phyloP scores from a whole-genome alignment of 805 yeast species.

The Alloascoidea hylecoeti region DNA sequence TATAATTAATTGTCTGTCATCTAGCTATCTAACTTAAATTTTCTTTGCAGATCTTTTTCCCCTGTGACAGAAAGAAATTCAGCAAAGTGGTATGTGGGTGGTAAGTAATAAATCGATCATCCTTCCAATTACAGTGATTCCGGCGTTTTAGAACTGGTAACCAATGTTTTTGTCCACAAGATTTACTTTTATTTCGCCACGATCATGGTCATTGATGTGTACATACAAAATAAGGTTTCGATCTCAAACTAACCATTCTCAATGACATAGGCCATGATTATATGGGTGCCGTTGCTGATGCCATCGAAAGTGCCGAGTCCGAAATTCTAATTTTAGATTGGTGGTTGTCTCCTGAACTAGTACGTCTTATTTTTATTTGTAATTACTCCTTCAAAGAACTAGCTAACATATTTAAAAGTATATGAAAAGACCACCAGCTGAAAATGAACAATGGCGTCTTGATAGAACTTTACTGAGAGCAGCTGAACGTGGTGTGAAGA shows the following conservation, averaged over 20 bases:
- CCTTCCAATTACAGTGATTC: no score
- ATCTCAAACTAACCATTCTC: no score
- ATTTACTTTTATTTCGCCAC: no score
- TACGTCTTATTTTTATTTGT: no score
- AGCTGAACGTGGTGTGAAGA: constrained; percentile 5
- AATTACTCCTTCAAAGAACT: no score
- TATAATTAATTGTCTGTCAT: no score
- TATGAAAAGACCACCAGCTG: constrained; percentile 5
- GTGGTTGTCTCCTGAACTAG: constrained; percentile 6
- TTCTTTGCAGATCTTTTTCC: background rate
- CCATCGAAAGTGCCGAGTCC: constrained; percentile 4
- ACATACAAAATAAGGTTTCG: no score
- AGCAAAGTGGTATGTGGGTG: constrained; percentile 1
- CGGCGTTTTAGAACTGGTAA: no score
- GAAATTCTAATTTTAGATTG: constrained; percentile 6
- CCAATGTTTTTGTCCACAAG: no score
- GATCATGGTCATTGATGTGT: no score
- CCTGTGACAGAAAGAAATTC: background rate
- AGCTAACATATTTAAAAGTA: no score
- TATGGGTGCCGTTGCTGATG: constrained; percentile 4
- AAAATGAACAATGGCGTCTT: constrained; percentile 5
- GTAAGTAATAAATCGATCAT: constrained; percentile 1
- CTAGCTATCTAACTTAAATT: background rate
- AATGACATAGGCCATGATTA: constrained; percentile 3
- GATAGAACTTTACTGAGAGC: constrained; percentile 4